A percentile compares a stretch with the other conserved stretches of the same genome.
Conservation (phyloP, 2,329 filamentous ascomycete genomes). For the Coniochaeta sp. region DNA sequence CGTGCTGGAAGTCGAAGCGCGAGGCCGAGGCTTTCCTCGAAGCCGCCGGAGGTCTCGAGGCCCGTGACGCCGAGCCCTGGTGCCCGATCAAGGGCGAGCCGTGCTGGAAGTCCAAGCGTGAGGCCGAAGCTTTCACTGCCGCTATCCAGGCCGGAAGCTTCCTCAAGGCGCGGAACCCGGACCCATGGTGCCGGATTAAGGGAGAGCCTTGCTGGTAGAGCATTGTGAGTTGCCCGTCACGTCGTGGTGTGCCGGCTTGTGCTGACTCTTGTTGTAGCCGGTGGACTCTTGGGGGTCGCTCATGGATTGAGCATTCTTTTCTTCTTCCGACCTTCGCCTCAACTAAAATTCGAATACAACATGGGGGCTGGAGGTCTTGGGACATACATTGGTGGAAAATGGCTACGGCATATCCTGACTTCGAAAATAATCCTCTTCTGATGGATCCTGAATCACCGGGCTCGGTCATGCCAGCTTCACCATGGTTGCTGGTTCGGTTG, state of each 20-base stretch:
- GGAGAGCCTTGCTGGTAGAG: constrained; percentile 31
- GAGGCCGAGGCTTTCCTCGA: constrained; percentile 25
- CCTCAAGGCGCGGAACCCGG: constrained; percentile 6
- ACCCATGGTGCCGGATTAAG: constrained; percentile 24
- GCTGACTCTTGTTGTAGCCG: neutral
- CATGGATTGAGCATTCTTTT: neutral
- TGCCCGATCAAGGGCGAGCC: constrained; percentile 29
- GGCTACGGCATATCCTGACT: neutral
- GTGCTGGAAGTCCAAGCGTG: constrained; percentile 37
- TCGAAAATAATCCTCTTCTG: neutral
- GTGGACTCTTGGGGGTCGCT: neutral
- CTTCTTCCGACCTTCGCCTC: neutral
- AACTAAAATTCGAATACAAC: neutral
- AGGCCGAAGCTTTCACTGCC: constrained; percentile 23
- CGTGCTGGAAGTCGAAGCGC: constrained; percentile 36
- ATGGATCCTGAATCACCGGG: neutral
- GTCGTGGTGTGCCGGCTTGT: neutral
- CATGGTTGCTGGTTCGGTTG: too few species aligned
- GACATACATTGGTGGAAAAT: neutral
- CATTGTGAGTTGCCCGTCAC: neutral
- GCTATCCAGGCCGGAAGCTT: constrained; percentile 13
- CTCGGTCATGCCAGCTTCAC: neutral
- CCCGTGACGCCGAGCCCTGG: constrained; percentile 16
- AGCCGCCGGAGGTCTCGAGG: constrained; percentile 16
- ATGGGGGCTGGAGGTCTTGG: neutral